Evolutionary conservation across 371 early-diverging fungal species (phyloP), one percentile per base, ranked within the genome.

Genomic region (Thermomucor indicae-seudaticae): DNA sequence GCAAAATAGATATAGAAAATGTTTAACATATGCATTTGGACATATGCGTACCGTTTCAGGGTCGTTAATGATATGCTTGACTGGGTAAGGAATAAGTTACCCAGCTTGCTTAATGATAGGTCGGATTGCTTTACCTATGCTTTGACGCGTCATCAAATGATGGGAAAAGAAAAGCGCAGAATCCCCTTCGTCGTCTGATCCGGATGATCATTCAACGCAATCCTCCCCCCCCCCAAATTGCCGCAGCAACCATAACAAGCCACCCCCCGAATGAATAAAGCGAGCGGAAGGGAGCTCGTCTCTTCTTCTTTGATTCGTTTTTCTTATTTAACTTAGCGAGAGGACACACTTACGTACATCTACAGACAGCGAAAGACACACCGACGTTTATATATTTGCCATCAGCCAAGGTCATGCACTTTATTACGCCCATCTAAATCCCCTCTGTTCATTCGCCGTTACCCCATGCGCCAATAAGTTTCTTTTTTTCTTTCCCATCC

Each of bases 31-130:
- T 8, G 22, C 30, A 1, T 23, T 11, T 5, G 24, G 28, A 2
- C 20, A 19, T 43, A 31, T 3, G 48, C 54, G 19, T 52, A 70
- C 71, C 2, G 51, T 62, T 41, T 60, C 60, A 11, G 70, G 60
- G 23, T 58, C 66, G 42, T 66, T 78, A 12, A 66, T 32, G 31
- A 75, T 35, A 49, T 72, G 69, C 41, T 72, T 72, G 6, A 44
- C 67, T 64, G 45, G 12, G 37, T 3, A 34, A 5, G 14, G 14
- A 11, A 16, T 10, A 11, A 19, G 5, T 37, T 11, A 5, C 37
- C 4, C 4, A 5, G 3, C 14, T 37, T 19, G 19, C 5, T 37
- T 32, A 7, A 32, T 32, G 8, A 32, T 32, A 32, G 7, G n/a
- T n/a, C n/a, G n/a, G n/a, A n/a, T n/a, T n/a, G n/a, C n/a, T n/a